Evolutionary conservation across 2,329 filamentous ascomycete species (phyloP).

Genomic region (Paramyrothecium roridum): DNA sequence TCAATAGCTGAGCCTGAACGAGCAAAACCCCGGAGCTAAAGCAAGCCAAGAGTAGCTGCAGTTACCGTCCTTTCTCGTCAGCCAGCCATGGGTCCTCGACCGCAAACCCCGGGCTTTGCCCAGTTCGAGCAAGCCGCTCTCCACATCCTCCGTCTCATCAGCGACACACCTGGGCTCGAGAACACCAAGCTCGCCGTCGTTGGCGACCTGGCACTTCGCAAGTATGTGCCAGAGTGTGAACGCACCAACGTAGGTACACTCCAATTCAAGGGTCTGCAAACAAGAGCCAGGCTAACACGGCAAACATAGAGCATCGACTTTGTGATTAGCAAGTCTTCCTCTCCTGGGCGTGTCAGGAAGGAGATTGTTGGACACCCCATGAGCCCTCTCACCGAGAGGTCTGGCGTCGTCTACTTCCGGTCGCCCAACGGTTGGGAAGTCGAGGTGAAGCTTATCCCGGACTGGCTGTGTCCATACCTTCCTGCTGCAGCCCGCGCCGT

Average conservation of each 20-base stretch:
- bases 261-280: background rate
- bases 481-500: slow-evolving; percentile 17
- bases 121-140: slow-evolving; percentile 70
- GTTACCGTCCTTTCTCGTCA: background rate
- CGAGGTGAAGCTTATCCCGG: slow-evolving; percentile 23
- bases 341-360: slow-evolving; percentile 21
- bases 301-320: slow-evolving; percentile 21
- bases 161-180: slow-evolving; percentile 20
- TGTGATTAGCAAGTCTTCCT: slow-evolving; percentile 24
- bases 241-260: slow-evolving; percentile 12
- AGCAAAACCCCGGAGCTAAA: background rate
- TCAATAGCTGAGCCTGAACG: too few species aligned
- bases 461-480: slow-evolving; percentile 24
- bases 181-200: slow-evolving; percentile 22
- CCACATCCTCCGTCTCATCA: slow-evolving; percentile 88
- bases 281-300: background rate
- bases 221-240: slow-evolving; percentile 17
- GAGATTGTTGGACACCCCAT: slow-evolving; percentile 24
- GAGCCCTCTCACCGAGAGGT: slow-evolving; percentile 20
- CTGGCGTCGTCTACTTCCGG: slow-evolving; percentile 18
- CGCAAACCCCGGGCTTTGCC: background rate
- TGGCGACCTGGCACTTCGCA: slow-evolving; percentile 20
- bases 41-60: background rate
- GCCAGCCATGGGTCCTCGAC: background rate
- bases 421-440: slow-evolving; percentile 21